These are phyloP conservation scores for Cladosporium cucumerinum DNA, from an alignment of 2,329 filamentous ascomycete genomes.

Conservation along the genomic window DNA sequence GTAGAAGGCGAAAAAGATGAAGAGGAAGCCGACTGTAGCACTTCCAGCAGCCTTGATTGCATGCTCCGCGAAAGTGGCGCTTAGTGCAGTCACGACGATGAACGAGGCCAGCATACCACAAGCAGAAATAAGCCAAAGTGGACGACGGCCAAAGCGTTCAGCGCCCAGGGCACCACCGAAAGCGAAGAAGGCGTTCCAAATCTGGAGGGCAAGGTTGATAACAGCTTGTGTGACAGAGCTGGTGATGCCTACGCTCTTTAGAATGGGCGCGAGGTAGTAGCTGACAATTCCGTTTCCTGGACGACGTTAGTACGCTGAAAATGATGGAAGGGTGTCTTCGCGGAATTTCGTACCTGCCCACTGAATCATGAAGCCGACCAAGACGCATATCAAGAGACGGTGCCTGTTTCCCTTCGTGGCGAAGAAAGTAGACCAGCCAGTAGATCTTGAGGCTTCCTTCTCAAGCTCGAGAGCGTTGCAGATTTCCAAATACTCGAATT, in stretches of 20 bases:
- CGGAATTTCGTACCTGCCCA: constrained; percentile 34
- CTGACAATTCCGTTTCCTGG: not conserved
- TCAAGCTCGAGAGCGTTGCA: constrained; percentile 55
- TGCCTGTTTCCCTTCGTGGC: constrained; percentile 34
- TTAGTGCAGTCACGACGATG: constrained; percentile 42
- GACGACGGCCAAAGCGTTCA: constrained; percentile 43
- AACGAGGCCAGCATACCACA: constrained; percentile 45
- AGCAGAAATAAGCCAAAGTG: constrained; percentile 43
- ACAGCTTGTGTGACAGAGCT: constrained; percentile 34
- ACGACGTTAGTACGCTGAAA: not conserved
- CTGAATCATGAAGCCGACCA: constrained; percentile 38
- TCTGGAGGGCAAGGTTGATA: constrained; percentile 40
- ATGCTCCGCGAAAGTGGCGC: constrained; percentile 35
- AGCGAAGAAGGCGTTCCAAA: constrained; percentile 40
- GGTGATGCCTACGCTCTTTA: constrained; percentile 39
- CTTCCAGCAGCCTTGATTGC: constrained; percentile 34
- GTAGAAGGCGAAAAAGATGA: constrained; percentile 43
- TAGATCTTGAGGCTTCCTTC: constrained; percentile 46
- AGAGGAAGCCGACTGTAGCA: constrained; percentile 43
- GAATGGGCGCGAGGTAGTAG: constrained; percentile 29
- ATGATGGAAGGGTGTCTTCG: not conserved
- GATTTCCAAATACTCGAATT: constrained; percentile 61
- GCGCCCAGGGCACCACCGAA: constrained; percentile 38
- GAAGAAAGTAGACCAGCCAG: constrained; percentile 22
- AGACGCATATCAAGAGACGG: constrained; percentile 39